Evolutionary conservation across 2,329 filamentous ascomycete genomes (phyloP).

Genomic region (Fusarium bulbicola): DNA sequence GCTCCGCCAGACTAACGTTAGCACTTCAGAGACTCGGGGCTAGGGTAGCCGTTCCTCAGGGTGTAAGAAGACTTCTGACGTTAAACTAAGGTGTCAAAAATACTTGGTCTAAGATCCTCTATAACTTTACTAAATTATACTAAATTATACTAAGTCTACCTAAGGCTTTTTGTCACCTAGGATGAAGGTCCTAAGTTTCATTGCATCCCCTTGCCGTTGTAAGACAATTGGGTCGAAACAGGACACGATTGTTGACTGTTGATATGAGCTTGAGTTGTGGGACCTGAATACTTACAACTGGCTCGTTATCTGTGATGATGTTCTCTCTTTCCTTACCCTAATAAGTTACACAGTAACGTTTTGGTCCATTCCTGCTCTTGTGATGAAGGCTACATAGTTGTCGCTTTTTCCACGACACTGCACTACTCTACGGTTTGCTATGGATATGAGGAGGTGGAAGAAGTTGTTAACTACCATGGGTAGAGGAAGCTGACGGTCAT

Average conservation of each 20-base stretch:
- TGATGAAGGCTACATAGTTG: not conserved
- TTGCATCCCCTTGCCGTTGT: not conserved
- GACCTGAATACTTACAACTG: not conserved
- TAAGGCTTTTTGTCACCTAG: no score
- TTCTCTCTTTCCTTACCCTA: conserved; percentile 1
- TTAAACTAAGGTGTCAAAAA: no score
- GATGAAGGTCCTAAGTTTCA: no score
- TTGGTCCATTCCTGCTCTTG: not conserved
- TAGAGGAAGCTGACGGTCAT: not conserved
- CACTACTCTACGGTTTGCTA: not conserved
- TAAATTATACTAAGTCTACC: no score
- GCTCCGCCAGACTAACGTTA: conserved; percentile 19
- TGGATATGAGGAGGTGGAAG: not conserved
- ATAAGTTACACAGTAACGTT: not conserved
- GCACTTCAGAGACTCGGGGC: conserved; percentile 2
- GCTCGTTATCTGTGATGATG: not conserved
- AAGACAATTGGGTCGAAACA: conserved; percentile 22
- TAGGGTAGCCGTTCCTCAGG: not conserved
- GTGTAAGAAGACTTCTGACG: no score
- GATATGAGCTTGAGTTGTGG: conserved; percentile 2
- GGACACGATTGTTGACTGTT: conserved; percentile 7
- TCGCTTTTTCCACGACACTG: not conserved
- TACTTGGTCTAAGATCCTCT: no score
- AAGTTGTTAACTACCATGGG: not conserved
- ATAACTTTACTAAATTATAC: no score